These are phyloP conservation scores for Phlebiopsis gigantea DNA, from an alignment of 768 basidiomycete genomes.

Conservation along the genomic window DNA sequence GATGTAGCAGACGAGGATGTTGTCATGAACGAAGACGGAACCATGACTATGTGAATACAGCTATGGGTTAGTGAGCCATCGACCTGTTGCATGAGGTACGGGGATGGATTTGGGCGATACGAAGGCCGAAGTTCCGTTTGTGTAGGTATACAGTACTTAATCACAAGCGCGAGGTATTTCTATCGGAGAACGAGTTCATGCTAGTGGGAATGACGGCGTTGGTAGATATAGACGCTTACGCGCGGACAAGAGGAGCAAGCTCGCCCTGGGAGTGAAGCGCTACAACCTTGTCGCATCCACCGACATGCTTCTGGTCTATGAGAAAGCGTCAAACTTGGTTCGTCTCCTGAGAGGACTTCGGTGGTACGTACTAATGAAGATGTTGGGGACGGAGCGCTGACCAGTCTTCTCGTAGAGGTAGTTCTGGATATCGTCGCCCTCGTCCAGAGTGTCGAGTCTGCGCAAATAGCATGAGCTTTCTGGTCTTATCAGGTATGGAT, in stretches of 20 bases:
- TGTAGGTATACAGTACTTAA: not conserved
- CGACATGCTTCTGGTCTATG: conserved; percentile 48
- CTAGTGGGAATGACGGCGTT: not conserved
- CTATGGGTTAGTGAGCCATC: not conserved
- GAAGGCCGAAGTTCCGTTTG: not conserved
- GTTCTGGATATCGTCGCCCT: conserved; percentile 58
- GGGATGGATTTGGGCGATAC: not conserved
- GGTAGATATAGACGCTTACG: conserved; percentile 6
- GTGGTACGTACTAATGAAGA: conserved; percentile 60
- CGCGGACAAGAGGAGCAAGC: conserved; percentile 15
- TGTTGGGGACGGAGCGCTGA: conserved; percentile 70
- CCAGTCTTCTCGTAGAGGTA: conserved; percentile 61
- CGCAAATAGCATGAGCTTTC: not conserved
- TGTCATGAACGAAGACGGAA: conserved; percentile 56
- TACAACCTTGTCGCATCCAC: conserved; percentile 31
- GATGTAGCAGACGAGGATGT: conserved; percentile 29
- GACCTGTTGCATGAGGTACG: not conserved
- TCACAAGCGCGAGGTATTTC: not conserved
- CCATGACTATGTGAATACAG: conserved; percentile 34
- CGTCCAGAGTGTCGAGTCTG: conserved; percentile 55
- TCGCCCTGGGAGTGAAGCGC: conserved; percentile 22
- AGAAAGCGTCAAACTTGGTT: not conserved
- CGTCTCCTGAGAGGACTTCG: conserved; percentile 15
- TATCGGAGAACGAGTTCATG: not conserved
- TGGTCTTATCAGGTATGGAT: not conserved